Evolutionary conservation across 179 eudicot species (phyloP).

Genomic region (Beta macrorhiza): DNA sequence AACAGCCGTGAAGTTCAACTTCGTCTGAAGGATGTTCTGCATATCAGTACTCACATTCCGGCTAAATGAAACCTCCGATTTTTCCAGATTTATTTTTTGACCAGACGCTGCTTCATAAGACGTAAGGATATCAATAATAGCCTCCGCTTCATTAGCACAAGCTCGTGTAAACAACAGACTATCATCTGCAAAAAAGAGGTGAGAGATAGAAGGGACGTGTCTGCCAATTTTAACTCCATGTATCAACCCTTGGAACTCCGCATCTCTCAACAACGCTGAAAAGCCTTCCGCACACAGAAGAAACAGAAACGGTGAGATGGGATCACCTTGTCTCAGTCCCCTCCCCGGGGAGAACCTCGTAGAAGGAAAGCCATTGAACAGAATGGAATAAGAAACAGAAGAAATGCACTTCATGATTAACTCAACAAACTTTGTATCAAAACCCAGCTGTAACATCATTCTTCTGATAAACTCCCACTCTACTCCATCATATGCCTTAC

Average conservation of each 20-base stretch:
- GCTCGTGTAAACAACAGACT: background rate
- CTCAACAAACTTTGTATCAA: background rate
- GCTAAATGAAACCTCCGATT: background rate
- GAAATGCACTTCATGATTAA: background rate
- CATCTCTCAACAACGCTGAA: background rate
- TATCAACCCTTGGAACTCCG: too few species aligned
- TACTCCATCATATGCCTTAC: background rate
- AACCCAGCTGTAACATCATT: background rate
- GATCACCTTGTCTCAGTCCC: background rate
- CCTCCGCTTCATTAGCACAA: background rate
- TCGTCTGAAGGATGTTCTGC: background rate
- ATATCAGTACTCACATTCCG: background rate
- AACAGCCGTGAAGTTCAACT: background rate
- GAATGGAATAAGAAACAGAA: too few species aligned
- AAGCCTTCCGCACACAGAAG: background rate
- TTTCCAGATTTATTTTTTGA: background rate
- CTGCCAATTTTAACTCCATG: background rate
- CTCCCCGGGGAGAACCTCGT: background rate
- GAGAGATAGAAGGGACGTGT: background rate
- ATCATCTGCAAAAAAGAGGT: too few species aligned
- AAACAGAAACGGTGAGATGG: background rate
- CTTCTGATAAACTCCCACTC: background rate
- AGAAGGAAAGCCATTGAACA: background rate
- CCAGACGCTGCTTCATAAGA: background rate
- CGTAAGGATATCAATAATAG: background rate